phyloP scores from a whole-genome alignment of 2,329 filamentous ascomycete species.

The Colletotrichum aenigma region DNA sequence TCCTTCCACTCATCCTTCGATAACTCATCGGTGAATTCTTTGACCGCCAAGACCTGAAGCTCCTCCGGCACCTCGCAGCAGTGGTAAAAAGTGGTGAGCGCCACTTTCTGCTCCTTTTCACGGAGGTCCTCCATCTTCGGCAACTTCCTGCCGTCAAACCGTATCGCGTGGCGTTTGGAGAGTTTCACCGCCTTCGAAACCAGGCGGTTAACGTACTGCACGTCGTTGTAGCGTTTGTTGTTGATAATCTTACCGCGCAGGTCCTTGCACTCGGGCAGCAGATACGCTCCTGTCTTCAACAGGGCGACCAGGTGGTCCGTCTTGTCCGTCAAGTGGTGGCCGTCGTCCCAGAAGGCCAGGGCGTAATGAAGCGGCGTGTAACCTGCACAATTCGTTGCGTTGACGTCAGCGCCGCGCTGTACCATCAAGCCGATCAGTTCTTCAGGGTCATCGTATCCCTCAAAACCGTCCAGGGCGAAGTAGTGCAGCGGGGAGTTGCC shows the following conservation, averaged over 20 bases:
- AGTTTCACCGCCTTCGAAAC: background rate
- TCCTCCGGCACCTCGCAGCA: background rate
- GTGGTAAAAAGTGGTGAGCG: background rate
- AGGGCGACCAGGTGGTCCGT: background rate
- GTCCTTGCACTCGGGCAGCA: background rate
- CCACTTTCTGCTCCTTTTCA: background rate
- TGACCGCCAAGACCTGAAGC: rapidly evolving
- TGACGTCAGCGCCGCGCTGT: background rate
- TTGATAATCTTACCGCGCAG: background rate
- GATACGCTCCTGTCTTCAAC: background rate
- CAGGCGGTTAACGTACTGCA: background rate
- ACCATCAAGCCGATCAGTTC: background rate
- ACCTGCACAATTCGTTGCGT: background rate
- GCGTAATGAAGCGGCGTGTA: background rate
- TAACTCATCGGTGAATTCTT: background rate
- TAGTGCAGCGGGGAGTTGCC: background rate
- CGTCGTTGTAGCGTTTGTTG: background rate
- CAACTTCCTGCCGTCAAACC: background rate
- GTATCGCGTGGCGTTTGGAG: background rate
- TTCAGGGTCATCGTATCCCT: background rate
- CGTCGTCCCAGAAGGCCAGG: background rate
- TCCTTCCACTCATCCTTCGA: background rate
- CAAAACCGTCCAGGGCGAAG: background rate
- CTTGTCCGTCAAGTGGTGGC: background rate
- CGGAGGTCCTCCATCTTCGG: background rate